A percentile compares a stretch with the other conserved stretches of the same genome.
These are phyloP conservation scores for Apophysomyces sp. DNA, from an alignment of 371 early-diverging fungal genomes.

Conservation along the genomic window DNA sequence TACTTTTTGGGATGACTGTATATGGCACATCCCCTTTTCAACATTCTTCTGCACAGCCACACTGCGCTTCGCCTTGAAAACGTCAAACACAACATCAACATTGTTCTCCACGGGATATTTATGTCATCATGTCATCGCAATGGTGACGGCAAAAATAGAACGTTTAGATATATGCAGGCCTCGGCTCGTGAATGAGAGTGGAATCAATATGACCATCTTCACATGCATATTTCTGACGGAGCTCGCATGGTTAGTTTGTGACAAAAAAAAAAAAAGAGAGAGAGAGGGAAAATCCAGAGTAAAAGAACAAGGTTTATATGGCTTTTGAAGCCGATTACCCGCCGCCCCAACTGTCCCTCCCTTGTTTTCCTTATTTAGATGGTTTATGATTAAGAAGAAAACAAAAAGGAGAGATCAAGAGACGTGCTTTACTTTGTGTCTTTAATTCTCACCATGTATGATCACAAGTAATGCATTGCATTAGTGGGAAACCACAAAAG, in stretches of 20 bases:
- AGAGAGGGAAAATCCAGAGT: background rate
- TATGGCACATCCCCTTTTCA: too few relatives aligned
- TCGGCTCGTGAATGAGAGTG: background rate
- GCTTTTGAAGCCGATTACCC: background rate
- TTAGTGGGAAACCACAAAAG: background rate
- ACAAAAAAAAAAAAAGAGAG: background rate
- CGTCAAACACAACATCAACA: conserved; percentile 74
- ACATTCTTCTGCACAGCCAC: conserved; percentile 44
- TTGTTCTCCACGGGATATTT: conserved; percentile 60
- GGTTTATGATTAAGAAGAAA: too few relatives aligned
- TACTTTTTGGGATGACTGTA: too few relatives aligned
- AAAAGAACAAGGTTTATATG: background rate
- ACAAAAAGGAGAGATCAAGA: background rate
- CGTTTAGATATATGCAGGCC: background rate
- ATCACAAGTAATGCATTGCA: background rate
- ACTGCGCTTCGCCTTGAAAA: conserved; percentile 77
- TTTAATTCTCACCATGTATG: background rate
- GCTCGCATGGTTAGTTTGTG: background rate
- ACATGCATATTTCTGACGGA: conserved; percentile 1
- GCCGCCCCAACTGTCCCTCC: background rate
- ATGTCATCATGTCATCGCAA: conserved; percentile 69
- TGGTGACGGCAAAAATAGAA: too few relatives aligned
- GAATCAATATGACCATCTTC: conserved; percentile 1
- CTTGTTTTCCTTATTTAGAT: background rate
- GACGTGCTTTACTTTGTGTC: background rate